Percentiles rank a stretch among this genome's conserved stretches.
These are phyloP conservation scores for Hypomontagnella monticulosa DNA, from an alignment of 495 filamentous ascomycete species.

Conservation along the genomic window DNA sequence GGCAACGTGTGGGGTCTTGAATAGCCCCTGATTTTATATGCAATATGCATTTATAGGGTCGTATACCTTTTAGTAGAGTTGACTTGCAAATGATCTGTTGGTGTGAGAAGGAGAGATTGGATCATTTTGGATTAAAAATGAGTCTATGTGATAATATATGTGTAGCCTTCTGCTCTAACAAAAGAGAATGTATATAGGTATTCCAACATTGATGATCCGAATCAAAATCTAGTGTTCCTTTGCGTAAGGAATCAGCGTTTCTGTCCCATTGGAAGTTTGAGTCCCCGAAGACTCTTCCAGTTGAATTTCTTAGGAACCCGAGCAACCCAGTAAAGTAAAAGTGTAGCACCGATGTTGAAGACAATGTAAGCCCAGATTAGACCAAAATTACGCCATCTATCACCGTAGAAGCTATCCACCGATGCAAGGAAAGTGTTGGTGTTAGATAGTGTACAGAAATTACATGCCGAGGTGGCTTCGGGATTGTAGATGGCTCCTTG, in stretches of 20 bases:
- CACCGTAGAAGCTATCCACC: slow-evolving; percentile 53
- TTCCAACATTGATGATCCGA: no score
- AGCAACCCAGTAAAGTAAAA: slow-evolving; percentile 73
- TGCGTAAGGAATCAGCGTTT: not conserved
- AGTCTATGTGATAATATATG: no score
- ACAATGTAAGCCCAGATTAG: slow-evolving; percentile 66
- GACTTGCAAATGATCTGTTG: not conserved
- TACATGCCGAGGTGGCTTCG: slow-evolving; percentile 59
- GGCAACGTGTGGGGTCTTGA: no score
- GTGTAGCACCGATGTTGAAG: slow-evolving; percentile 69
- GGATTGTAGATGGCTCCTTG: slow-evolving; percentile 61
- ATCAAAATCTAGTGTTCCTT: no score
- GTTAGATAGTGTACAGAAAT: slow-evolving; percentile 61
- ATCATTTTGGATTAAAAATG: no score
- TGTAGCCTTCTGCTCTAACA: no score
- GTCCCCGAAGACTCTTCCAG: slow-evolving; percentile 8
- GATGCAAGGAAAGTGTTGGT: slow-evolving; percentile 64
- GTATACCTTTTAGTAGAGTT: no score
- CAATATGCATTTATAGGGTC: no score
- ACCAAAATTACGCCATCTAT: slow-evolving; percentile 50
- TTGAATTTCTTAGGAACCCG: slow-evolving; percentile 56
- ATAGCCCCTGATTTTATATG: no score
- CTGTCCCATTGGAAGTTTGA: not conserved
- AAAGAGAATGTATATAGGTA: no score
- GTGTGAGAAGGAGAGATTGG: no score